Evolutionary conservation across 352 stramenopile species (phyloP).

Genomic region (Thalassiosira mediterranea): DNA sequence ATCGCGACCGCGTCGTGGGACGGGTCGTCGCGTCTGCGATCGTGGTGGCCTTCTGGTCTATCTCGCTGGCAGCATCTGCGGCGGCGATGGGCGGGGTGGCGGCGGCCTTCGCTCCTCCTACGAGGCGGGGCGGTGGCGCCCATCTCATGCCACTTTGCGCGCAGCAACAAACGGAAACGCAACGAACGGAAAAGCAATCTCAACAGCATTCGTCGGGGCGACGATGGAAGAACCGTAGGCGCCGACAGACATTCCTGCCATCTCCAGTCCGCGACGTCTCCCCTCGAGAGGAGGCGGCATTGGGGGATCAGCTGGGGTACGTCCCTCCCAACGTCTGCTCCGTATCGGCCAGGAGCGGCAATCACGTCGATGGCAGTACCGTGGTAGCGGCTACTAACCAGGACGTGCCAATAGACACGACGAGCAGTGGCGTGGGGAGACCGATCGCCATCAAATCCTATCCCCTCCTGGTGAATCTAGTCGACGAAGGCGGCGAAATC

Average conservation of each 20-base stretch:
- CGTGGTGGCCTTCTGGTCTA: too few relatives aligned
- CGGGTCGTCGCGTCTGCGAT: too few relatives aligned
- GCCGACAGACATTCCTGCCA: constrained; percentile 35
- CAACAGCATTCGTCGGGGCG: constrained; percentile 44
- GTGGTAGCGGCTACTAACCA: not conserved
- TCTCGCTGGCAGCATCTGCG: too few relatives aligned
- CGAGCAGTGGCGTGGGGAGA: constrained; percentile 26
- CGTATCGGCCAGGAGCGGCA: constrained; percentile 47
- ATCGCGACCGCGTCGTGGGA: too few relatives aligned
- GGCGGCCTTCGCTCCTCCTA: too few relatives aligned
- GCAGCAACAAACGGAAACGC: too few relatives aligned
- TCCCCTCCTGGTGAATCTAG: constrained; percentile 47
- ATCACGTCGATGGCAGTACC: not conserved
- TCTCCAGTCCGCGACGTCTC: constrained; percentile 24
- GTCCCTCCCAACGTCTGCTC: constrained; percentile 63
- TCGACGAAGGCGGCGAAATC: not conserved
- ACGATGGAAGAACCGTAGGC: constrained; percentile 41
- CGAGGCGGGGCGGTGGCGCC: too few relatives aligned
- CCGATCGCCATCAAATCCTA: constrained; percentile 76
- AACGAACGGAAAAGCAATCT: too few relatives aligned
- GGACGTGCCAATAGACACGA: constrained; percentile 20
- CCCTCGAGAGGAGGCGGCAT: constrained; percentile 29
- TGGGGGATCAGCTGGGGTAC: constrained; percentile 72
- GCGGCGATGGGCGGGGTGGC: too few relatives aligned
- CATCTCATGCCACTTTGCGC: too few relatives aligned